Evolutionary conservation across 805 yeast genomes (phyloP), one percentile per base, ranked within the genome.

Genomic region (Teunomyces barrocoloradensis): DNA sequence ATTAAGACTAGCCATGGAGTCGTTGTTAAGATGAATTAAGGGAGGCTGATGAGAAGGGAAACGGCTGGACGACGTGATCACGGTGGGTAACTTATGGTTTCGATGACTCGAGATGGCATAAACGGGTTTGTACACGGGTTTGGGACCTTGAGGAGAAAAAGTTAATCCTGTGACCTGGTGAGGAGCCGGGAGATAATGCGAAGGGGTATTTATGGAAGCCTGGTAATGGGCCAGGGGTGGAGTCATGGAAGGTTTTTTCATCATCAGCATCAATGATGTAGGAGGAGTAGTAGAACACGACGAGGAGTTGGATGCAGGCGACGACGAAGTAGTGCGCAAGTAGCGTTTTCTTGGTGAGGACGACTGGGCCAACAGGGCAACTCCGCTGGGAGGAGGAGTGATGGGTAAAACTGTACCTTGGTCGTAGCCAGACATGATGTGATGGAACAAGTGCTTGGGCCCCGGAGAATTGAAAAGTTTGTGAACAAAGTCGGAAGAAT

Each of bases 381-480:
- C 13, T 32, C 17, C 34, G 10, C 17, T 10, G 4, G 34, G 34
- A 7, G 34, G 34, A 13, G 34, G 34, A 3, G 34, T 32, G 12
- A 32, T 32, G 15, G 34, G 34, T 32, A 32, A 11, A 32, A 32
- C 18, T 7, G 34, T 32, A 13, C 34, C 34, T 32, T 32, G 17
- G 20, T 38, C 43, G 36, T 50, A 48, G 43, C 15, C 23, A 18
- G 32, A 12, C 15, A 17, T 25, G 12, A 53, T 43, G 23, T 42
- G 49, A 12, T 46, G 49, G 52, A 51, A 63, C 11, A 68, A 53
- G 41, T 51, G 60, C 50, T 60, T 66, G 3, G 69, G 66, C 28
- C 72, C 72, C 36, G 54, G 54, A 13, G 65, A 52, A 44, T 56
- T 55, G 48, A 67, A 66, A 27, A 63, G 54, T 23, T 54, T 53